Base-by-base conservation (phyloP, 169 alveolate species). In the Besnoitia besnoiti region DNA sequence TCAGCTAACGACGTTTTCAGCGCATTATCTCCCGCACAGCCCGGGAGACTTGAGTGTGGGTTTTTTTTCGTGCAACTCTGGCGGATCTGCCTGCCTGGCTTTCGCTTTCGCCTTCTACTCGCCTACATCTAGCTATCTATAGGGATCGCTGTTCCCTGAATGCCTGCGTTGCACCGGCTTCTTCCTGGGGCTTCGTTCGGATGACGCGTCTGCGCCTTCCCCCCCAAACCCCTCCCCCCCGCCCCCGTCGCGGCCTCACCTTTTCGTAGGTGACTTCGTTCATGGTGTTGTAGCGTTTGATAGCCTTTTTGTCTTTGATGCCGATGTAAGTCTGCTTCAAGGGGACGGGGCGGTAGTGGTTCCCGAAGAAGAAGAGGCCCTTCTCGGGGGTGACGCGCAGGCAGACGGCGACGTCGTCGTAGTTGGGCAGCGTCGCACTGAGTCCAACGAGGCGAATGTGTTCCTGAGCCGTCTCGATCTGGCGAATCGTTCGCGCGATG, bases 391-490 rank as follows among this genome's bases (percentile, higher is more conserved):
- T n/a, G 5, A 99, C 99, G 89, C 99, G 96, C 80, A 99, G 96
- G 93, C 99, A 99, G 67, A 97, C 97, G 19, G 99, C 99, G 37
- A 99, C 99, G 95, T 99, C 99, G 76, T 97, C 96, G 96, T 98
- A 99, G 96, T 99, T 99, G 42, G 99, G 99, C 82, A 99, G 95
- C 0, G 99, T 99, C 0, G 99, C 99, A n/a, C 99, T 98, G 55
- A 99, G 96, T 1, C 99, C 99, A 27, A 99, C 98, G 55, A 98
- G 92, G 92, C 99, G 95, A 61, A 97, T 95, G 84, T 96, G 96
- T 90, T 96, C 97, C 96, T 98, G 98, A 1, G 96, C 94, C 75
- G 97, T 94, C 90, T 97, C 98, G 50, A 97, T 96, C 92, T 98
- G 97, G 94, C 99, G 95, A 62, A 99, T 96, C 49, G 99, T 98